Conservation (phyloP, 805 yeast genomes). For the Myxozyma kluyveri region DNA sequence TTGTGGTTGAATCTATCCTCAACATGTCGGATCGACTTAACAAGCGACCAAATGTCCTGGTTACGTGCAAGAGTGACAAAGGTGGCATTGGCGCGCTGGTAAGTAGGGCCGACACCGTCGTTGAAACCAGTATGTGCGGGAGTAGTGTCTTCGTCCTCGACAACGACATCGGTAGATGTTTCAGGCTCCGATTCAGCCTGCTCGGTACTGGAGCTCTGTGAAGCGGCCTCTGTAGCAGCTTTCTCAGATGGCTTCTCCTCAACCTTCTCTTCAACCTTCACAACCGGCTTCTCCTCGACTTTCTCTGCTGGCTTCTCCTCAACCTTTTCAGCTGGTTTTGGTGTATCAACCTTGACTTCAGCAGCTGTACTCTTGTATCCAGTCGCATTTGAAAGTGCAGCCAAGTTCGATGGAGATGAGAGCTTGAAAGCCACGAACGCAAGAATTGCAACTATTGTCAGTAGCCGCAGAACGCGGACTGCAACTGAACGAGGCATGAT, state of each 20-base stretch:
- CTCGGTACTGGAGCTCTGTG: neutral
- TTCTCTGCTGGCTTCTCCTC: neutral
- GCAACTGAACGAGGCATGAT: slow-evolving; percentile 21
- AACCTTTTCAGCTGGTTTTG: slow-evolving; percentile 1
- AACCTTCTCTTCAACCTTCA: slow-evolving; percentile 4
- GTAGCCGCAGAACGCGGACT: slow-evolving; percentile 20
- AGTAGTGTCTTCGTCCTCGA: neutral
- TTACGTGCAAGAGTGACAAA: slow-evolving; percentile 72
- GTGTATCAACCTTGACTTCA: slow-evolving; percentile 1
- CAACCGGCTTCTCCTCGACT: slow-evolving; percentile 2
- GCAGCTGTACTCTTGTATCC: slow-evolving; percentile 7
- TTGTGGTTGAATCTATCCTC: slow-evolving; percentile 78
- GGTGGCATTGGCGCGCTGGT: slow-evolving; percentile 50
- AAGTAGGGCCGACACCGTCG: slow-evolving; percentile 15
- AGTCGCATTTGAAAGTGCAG: slow-evolving; percentile 18
- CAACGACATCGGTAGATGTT: neutral
- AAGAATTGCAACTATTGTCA: slow-evolving; percentile 12
- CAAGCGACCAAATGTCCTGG: slow-evolving; percentile 54
- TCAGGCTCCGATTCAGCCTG: neutral
- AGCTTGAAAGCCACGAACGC: slow-evolving; percentile 19
- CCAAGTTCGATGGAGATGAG: slow-evolving; percentile 12
- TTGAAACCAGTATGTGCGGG: slow-evolving; percentile 8
- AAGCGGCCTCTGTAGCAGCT: neutral
- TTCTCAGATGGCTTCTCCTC: neutral
- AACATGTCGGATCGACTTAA: slow-evolving; percentile 62